Base-by-base conservation (phyloP, 2,329 filamentous ascomycete genomes). In the Ophiostoma himal-ulmi region DNA sequence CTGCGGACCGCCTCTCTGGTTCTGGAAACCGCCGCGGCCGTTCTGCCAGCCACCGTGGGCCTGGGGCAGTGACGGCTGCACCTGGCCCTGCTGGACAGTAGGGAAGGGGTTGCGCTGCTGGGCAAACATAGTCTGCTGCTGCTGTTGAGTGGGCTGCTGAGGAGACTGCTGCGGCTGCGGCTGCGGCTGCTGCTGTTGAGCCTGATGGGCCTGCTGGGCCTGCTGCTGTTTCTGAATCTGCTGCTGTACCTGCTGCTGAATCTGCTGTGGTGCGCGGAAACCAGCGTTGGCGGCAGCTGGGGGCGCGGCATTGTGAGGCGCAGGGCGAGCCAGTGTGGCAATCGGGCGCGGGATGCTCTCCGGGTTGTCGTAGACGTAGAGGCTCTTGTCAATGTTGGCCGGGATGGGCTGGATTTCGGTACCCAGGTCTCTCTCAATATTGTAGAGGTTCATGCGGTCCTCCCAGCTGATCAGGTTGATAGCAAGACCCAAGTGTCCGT, bases 401-500 rank as follows among this genome's bases (percentile, higher is more conserved):
- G 95, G 95, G 76, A 99, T 99, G n/a, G 95, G 90, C 78, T 95
- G 92, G 73, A 99, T 99, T 81, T 99, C 95, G 7, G 95, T 99
- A 69, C 95, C 95, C 57, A 99, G 85, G 77, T 99, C 95, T 76
- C 96, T 91, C 81, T 99, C 95, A 75, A 99, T 99, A 79, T 96
- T 96, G 84, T 99, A 99, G 26, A 99, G 86, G 80, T 98, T 99
- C 86, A 97, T 98, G 37, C 95, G 89, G 79, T 99, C 95, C 71
- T 99, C 95, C 95, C 95, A 99, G 80, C 96, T 98, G 85, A 99
- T 99, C 79, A 99, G 84, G 81, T 99, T 99, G 79, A 99, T 99
- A 74, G 96, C 96, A 75, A 99, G 84, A 86, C 95, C 95, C 77
- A 98, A 86, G 82, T 99, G 95, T 75, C 95, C 95, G 79, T 97